These are phyloP conservation scores for Oryza glaberrima DNA, from an alignment of 176 grass and related monocot genomes.

Conservation along the genomic window DNA sequence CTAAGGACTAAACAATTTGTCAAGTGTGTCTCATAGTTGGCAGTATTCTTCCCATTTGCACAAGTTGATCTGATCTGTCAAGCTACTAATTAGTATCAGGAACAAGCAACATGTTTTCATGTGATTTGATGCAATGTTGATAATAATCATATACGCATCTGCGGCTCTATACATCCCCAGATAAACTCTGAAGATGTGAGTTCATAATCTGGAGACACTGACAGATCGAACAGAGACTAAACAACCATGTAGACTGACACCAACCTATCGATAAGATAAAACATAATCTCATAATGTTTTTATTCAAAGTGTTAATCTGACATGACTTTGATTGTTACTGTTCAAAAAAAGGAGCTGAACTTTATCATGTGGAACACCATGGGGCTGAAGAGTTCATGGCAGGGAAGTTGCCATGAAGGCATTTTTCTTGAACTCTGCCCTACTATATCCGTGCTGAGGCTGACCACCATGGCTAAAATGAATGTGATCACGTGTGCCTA, in stretches of 20 bases:
- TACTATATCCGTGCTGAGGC: constrained; percentile 1
- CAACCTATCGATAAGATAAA: neutral
- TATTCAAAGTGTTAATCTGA: neutral
- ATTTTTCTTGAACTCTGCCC: neutral
- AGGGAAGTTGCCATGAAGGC: constrained; percentile 20
- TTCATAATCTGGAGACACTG: neutral
- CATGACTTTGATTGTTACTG: constrained; percentile 12
- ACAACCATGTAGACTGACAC: neutral
- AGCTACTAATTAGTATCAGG: neutral
- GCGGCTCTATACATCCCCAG: constrained; percentile 5
- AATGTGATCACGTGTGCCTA: constrained; percentile 17
- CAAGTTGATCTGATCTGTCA: neutral
- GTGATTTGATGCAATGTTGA: constrained; percentile 10
- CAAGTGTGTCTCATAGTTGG: constrained; percentile 12
- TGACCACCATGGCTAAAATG: neutral
- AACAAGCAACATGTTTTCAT: constrained; percentile 27
- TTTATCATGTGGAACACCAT: constrained; percentile 1
- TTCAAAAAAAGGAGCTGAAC: neutral
- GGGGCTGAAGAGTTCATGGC: neutral
- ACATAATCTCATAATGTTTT: neutral
- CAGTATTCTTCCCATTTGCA: constrained; percentile 26
- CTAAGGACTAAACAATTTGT: neutral
- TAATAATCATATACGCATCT: neutral
- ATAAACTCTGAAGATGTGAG: constrained; percentile 1
- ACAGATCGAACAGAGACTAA: constrained; percentile 9